Evolutionary conservation across 257 asterid genomes (phyloP).

Genomic region (Solanum chmielewskii): DNA sequence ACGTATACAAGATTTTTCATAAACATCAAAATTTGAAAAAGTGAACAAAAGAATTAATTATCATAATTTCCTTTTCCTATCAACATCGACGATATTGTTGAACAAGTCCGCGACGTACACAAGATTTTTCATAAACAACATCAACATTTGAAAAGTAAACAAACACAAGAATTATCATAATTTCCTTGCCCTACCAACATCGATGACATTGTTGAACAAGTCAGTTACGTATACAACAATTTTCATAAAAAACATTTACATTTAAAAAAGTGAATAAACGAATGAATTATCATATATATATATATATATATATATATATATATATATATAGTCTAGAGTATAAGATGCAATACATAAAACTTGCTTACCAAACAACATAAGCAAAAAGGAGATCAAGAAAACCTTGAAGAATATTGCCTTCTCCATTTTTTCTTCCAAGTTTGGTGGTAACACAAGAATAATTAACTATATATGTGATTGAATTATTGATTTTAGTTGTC

Average conservation of each 20-base stretch:
- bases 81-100: neutral
- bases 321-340: too few relatives aligned
- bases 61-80: neutral
- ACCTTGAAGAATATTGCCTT: neutral
- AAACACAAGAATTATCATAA: too few relatives aligned
- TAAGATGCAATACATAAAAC: neutral
- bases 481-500: neutral
- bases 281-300: too few relatives aligned
- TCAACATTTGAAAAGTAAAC: neutral
- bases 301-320: too few relatives aligned
- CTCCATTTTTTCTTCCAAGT: neutral
- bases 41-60: too few relatives aligned
- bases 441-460: neutral
- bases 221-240: neutral
- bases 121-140: neutral
- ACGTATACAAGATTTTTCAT: neutral
- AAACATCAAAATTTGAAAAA: neutral
- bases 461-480: neutral
- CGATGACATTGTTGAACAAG: neutral
- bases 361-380: neutral
- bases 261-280: too few relatives aligned
- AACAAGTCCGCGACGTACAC: neutral
- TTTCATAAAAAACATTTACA: neutral
- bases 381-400: neutral
- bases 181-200: neutral